phyloP scores from a whole-genome alignment of 176 grass and related monocot species.

The Miscanthus lutarioriparius region DNA sequence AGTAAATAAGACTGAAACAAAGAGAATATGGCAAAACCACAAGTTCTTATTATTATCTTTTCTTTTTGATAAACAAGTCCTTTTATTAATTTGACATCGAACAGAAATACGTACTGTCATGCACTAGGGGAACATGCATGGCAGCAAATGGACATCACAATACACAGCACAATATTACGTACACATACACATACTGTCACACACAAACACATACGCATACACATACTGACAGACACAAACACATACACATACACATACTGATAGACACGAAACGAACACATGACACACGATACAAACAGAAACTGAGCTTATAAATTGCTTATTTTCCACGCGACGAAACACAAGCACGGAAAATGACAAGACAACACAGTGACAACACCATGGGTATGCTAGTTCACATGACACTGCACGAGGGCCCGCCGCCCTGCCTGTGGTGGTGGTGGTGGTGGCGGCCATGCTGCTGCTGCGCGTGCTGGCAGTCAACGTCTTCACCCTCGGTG shows the following conservation, averaged over 20 bases:
- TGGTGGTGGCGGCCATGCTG: neutral
- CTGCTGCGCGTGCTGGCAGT: neutral
- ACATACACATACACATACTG: neutral
- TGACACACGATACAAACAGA: neutral
- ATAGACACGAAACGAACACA: neutral
- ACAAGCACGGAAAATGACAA: neutral
- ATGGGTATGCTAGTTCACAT: neutral
- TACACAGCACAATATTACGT: no score
- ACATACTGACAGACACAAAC: neutral
- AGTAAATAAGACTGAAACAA: no score
- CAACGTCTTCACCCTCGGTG: neutral
- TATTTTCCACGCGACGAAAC: neutral
- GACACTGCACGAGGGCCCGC: neutral
- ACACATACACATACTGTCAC: no score
- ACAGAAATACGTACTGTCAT: no score
- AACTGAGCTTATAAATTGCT: neutral
- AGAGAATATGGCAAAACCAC: no score
- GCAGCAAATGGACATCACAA: no score
- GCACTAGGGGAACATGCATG: no score
- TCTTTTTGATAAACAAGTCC: no score
- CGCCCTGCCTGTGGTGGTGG: neutral
- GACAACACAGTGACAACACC: neutral
- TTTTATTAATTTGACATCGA: no score
- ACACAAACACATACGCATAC: no score
- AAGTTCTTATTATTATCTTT: no score